These are phyloP conservation scores for Vachellia collinsii DNA, from an alignment of 306 rosid species.

Conservation along the genomic window DNA sequence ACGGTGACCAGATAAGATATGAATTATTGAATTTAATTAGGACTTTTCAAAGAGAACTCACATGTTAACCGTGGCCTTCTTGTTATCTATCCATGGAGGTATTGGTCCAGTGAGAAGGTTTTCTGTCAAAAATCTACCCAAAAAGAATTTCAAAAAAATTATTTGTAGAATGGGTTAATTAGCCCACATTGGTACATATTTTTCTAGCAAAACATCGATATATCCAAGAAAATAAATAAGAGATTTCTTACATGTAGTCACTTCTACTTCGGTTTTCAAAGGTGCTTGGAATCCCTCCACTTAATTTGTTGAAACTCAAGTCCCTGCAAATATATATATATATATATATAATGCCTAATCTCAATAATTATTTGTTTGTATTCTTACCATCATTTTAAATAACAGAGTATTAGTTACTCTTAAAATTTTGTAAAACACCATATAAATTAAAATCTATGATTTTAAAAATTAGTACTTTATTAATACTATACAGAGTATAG, in stretches of 20 bases:
- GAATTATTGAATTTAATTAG: not conserved
- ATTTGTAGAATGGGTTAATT: not conserved
- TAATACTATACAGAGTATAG: too few relatives aligned
- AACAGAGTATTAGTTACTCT: not conserved
- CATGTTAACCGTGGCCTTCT: not conserved
- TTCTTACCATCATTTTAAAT: not conserved
- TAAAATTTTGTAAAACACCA: not conserved
- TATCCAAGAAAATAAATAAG: too few relatives aligned
- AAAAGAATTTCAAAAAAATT: not conserved
- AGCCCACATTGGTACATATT: not conserved
- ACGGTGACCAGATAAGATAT: not conserved
- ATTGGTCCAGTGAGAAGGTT: constrained; percentile 51
- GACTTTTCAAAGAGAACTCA: constrained; percentile 37
- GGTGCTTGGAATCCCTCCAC: constrained; percentile 45
- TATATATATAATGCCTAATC: not conserved
- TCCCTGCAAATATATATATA: constrained; percentile 42
- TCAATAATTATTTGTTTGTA: too few relatives aligned
- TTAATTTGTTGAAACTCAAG: constrained; percentile 58
- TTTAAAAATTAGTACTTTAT: too few relatives aligned
- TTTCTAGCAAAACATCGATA: too few relatives aligned
- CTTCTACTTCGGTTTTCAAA: not conserved
- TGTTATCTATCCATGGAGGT: constrained; percentile 46
- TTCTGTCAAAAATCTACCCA: constrained; percentile 58
- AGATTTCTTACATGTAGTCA: constrained; percentile 42
- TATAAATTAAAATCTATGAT: too few relatives aligned